Conservation (phyloP, 73 alveolate species). For the Urostyla sp. region DNA sequence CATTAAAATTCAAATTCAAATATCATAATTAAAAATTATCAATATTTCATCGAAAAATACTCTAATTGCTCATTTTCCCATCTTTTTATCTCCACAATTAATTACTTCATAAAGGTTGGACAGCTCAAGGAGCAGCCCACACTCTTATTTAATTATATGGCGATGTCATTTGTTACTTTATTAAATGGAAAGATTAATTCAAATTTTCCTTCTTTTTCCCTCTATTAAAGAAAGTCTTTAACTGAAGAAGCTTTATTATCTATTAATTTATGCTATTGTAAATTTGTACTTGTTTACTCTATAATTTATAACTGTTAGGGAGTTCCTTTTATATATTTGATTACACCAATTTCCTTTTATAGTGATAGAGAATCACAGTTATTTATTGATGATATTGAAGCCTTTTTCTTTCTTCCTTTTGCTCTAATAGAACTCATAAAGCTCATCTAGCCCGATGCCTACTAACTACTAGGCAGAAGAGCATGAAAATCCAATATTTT, state of each 20-base stretch:
- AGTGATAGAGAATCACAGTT: neutral
- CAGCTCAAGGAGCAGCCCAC: constrained; percentile 31
- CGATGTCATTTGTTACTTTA: constrained; percentile 55
- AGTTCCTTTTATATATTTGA: neutral
- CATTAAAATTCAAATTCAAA: neutral
- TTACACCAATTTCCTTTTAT: too few species aligned
- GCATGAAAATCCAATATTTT: too few species aligned
- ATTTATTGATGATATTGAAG: too few species aligned
- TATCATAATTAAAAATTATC: neutral
- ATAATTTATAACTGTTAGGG: neutral
- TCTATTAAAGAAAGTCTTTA: neutral
- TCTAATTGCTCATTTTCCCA: constrained; percentile 45
- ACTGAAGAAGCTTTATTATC: neutral
- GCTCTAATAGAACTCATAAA: too few species aligned
- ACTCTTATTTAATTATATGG: constrained; percentile 45
- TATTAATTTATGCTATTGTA: neutral
- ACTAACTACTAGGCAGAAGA: too few species aligned
- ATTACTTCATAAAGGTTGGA: constrained; percentile 65
- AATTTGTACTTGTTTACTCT: neutral
- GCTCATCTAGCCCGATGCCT: too few species aligned
- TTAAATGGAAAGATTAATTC: constrained; percentile 64
- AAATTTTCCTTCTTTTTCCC: constrained; percentile 60
- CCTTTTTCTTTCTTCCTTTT: too few species aligned
- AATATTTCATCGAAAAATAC: neutral
- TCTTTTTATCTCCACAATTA: constrained; percentile 55